Percentiles rank a stretch among this genome's conserved stretches.
phyloP scores from a whole-genome alignment of 768 basidiomycete genomes.

The Boletus coccyginus region DNA sequence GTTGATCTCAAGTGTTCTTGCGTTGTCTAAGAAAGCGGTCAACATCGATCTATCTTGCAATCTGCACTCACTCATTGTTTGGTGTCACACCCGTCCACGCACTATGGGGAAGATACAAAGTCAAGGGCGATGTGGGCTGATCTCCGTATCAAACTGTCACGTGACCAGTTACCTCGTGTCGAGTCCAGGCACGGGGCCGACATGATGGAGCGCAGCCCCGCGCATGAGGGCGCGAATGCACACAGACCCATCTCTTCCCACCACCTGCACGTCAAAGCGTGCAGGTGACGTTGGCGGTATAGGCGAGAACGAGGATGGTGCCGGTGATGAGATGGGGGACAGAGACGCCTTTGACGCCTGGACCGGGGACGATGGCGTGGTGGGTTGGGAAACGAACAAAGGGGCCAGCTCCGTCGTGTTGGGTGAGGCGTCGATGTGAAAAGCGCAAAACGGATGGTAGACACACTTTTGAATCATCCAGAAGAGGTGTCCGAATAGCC shows the following conservation, averaged over 20 bases:
- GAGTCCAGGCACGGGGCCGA: too few species aligned
- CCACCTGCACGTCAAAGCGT: too few species aligned
- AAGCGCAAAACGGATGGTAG: background rate
- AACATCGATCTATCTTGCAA: background rate
- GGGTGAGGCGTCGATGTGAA: background rate
- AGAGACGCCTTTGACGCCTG: conserved; percentile 29
- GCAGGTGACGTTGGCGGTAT: conserved; percentile 26
- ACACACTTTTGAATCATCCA: conserved; percentile 21
- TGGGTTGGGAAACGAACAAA: conserved; percentile 21
- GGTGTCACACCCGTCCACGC: background rate
- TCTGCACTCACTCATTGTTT: background rate
- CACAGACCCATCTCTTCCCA: too few species aligned
- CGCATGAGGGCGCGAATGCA: too few species aligned
- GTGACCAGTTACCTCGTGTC: too few species aligned
- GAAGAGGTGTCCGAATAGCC: conserved; percentile 18
- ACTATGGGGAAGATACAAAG: background rate
- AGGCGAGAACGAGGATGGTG: conserved; percentile 28
- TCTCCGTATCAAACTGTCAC: background rate
- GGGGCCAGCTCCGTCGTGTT: conserved; percentile 15
- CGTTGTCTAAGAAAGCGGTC: background rate
- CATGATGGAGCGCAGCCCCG: too few species aligned
- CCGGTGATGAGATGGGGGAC: conserved; percentile 33
- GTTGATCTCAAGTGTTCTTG: background rate
- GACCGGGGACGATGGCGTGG: conserved; percentile 16
- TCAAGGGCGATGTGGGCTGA: too few species aligned